Conservation (phyloP, 192 early-diverging fungal species). For the Coemansia sp. region DNA sequence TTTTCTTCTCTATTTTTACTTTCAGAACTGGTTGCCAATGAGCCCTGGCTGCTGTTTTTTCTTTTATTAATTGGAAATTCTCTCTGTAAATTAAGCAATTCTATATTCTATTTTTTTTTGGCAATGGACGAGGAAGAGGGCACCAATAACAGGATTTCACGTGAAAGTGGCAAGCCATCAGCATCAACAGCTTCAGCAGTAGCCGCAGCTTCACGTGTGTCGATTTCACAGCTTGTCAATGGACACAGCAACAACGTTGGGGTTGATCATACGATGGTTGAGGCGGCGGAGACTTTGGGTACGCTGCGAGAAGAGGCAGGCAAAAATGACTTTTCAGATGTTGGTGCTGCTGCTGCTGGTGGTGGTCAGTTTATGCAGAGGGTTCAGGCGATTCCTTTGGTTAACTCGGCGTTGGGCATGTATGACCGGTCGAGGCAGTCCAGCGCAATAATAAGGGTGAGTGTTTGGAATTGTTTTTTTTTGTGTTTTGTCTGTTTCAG, state of each 20-base stretch:
- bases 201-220: conserved; percentile 18
- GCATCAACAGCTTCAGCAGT: not conserved
- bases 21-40: not conserved
- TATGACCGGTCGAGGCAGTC: conserved; percentile 71
- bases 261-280: conserved; percentile 28
- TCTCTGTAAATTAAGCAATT: too few relatives aligned
- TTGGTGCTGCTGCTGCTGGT: not conserved
- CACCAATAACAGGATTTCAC: conserved; percentile 5
- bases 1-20: not conserved
- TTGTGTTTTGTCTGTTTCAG: not conserved
- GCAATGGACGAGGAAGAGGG: not conserved
- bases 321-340: not conserved
- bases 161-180: conserved; percentile 20
- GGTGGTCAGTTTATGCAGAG: conserved; percentile 66
- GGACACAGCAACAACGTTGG: not conserved
- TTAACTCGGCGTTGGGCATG: conserved; percentile 72
- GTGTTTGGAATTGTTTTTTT: conserved; percentile 28
- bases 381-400: conserved; percentile 75
- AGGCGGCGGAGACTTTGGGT: conserved; percentile 29
- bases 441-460: conserved; percentile 62
- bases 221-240: conserved; percentile 30
- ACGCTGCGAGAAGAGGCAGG: conserved; percentile 3
- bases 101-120: conserved; percentile 5
- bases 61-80: too few relatives aligned
- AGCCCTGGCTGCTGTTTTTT: too few relatives aligned